Conservation (phyloP, 805 yeast species). For the Cyberlindnera nakhonratchasimensis region DNA sequence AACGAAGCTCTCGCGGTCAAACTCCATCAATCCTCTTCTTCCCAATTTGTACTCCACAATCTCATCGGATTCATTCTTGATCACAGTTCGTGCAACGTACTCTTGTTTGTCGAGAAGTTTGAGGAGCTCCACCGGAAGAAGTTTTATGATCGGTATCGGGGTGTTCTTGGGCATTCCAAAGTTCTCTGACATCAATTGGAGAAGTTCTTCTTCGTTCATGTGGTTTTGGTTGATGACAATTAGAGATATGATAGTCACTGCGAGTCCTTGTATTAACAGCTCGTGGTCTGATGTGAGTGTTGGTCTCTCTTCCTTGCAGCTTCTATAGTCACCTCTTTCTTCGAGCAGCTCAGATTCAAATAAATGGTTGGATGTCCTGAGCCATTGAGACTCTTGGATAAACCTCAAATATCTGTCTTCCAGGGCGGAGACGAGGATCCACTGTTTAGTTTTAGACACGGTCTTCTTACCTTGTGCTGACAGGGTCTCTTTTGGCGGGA, state of each 20-base stretch:
- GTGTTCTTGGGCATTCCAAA: slow-evolving; percentile 25
- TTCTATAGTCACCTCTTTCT: slow-evolving; percentile 25
- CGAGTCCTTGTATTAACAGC: slow-evolving; percentile 22
- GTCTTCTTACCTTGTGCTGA: slow-evolving; percentile 14
- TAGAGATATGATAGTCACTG: slow-evolving; percentile 21
- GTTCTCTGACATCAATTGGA: slow-evolving; percentile 37
- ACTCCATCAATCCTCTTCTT: slow-evolving; percentile 28
- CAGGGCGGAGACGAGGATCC: slow-evolving; percentile 17
- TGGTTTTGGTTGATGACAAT: slow-evolving; percentile 27
- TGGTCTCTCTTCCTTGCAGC: slow-evolving; percentile 19
- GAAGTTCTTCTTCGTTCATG: slow-evolving; percentile 39
- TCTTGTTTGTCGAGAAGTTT: slow-evolving; percentile 26
- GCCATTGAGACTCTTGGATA: slow-evolving; percentile 19
- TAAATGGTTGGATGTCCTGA: slow-evolving; percentile 7
- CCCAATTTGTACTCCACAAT: slow-evolving; percentile 30
- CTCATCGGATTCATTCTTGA: slow-evolving; percentile 23
- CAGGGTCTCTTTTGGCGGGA: slow-evolving; percentile 15
- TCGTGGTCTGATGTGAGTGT: slow-evolving; percentile 17
- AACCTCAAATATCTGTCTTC: slow-evolving; percentile 17
- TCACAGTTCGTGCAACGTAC: slow-evolving; percentile 23
- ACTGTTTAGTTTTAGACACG: slow-evolving; percentile 14
- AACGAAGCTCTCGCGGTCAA: slow-evolving; percentile 25
- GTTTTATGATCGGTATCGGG: slow-evolving; percentile 13
- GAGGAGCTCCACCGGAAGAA: slow-evolving; percentile 21
- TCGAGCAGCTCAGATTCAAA: slow-evolving; percentile 26